Evolutionary conservation across 2,329 filamentous ascomycete genomes (phyloP), one percentile per base, ranked within the genome.

Genomic region (Talaromyces sp.): DNA sequence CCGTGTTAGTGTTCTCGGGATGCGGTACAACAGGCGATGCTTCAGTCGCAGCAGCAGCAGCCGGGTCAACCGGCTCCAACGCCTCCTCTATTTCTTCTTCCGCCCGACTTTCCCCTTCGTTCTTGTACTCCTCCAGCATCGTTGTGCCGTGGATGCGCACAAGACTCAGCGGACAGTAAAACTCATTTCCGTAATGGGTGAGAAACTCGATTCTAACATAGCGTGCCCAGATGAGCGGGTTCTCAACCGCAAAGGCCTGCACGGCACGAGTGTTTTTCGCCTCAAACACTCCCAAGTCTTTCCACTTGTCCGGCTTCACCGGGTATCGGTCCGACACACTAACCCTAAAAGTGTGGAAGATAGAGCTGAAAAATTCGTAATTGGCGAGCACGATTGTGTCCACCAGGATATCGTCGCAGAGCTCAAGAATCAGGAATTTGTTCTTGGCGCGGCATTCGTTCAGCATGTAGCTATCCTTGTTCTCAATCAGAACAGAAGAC

Each of bases 281-380:
- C 73, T 97, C 91, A 66, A 95, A 98, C 0, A 87, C 89, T 7
- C 92, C 95, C 52, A 98, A 74, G 50, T 91, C 87, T 66, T 89
- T 91, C 95, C 95, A 99, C 67, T 95, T 91, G 55, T 96, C 93
- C 59, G 85, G 76, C 75, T 97, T 98, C 58, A 95, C 90, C 0
- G 95, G 95, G 74, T 97, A 98, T 60, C 91, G 87, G 77, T 98
- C 95, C 61, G 93, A 96, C 54, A 97, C 93, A 71, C 91, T 96
- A 66, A 98, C 86, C 56, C 90, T 85, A 73, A 99, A 97, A 54
- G 88, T 89, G 58, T 92, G 89, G 68, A 98, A 90, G 84, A 96
- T 97, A 71, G 92, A 97, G 59, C 92, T 96, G 80, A 99, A 99
- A 80, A 99, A 99, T 74, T 99, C 95, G 69, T 96, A 99, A 73